Base-by-base conservation (phyloP, 257 asterid species). In the Solanum etuberosum region DNA sequence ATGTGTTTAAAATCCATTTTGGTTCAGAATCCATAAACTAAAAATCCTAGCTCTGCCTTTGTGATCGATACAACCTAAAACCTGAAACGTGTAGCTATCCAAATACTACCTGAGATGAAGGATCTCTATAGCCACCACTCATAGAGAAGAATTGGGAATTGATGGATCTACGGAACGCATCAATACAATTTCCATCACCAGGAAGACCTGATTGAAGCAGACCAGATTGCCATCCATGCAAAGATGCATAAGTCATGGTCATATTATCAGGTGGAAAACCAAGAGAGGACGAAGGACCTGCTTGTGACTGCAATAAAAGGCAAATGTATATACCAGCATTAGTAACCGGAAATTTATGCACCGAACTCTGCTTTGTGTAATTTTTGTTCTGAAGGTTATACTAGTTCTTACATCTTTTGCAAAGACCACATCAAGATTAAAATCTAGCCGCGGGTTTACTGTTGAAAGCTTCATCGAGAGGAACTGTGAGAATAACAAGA, bases 381-480 rank as follows among this genome's bases (percentile, higher is more conserved):
- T 27, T 46, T 7, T 29, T 27, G 31, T 51, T 51, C 25, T 8
- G 84, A 78, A 43, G 14, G 51, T 5, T 46, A 16, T 27, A 46
- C 2, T 80, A 80, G 20, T 80, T 95, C 84, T 95, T 94, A 97
- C 99, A 87, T 97, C 98, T 92, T 96, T 96, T 71, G 95, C 88
- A 61, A 94, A 94, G 87, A 93, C 88, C 85, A 95, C 93, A 86
- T 93, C 98, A 6, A 94, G 89, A 84, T 93, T 92, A 90, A 94
- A 92, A 90, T 95, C 96, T 88, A 94, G 73, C 68, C 91, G 91
- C 42, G 98, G 98, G 91, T 96, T 94, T 84, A 97, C 98, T 10
- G 99, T 95, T 51, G 99, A 96, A 76, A 97, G 98, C 96, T 96
- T 97, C 99, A 97, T 96, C 1, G 99, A 96, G 68, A 97, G 93